These are phyloP conservation scores for Kazachstania sp. DNA, from an alignment of 1,139 yeast species.

Conservation along the genomic window DNA sequence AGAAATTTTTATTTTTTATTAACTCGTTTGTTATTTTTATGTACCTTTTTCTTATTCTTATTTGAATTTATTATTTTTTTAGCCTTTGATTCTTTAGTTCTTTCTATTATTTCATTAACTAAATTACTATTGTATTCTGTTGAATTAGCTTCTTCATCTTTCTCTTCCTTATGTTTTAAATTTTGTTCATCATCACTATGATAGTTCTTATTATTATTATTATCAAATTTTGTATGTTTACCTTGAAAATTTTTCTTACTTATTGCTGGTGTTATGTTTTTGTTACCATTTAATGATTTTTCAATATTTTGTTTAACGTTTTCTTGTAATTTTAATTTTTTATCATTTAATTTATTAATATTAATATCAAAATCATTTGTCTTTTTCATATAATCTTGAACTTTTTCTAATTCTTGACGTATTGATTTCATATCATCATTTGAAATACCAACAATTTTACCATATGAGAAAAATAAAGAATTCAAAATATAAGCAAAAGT, in stretches of 20 bases:
- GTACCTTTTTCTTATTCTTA: not conserved
- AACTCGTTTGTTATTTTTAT: not conserved
- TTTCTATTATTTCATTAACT: conserved; percentile 2
- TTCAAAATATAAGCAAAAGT: conserved; percentile 24
- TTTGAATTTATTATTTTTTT: not conserved
- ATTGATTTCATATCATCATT: conserved; percentile 37
- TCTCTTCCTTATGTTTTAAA: conserved; percentile 19
- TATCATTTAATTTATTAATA: not conserved
- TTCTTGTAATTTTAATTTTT: conserved; percentile 11
- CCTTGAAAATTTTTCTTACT: conserved; percentile 51
- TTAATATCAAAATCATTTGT: conserved; percentile 34
- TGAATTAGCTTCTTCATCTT: not conserved
- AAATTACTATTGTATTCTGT: conserved; percentile 1
- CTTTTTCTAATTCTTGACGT: conserved; percentile 60
- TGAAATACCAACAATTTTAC: conserved; percentile 20
- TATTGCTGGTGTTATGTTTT: conserved; percentile 41
- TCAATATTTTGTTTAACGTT: conserved; percentile 1
- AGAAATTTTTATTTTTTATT: not conserved
- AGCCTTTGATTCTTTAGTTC: not conserved
- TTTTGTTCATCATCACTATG: not conserved
- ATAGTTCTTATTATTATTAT: not conserved
- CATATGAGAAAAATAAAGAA: conserved; percentile 26
- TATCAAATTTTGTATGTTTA: conserved; percentile 46
- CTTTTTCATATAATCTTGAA: conserved; percentile 60
- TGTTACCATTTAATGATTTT: conserved; percentile 4